Evolutionary conservation across 805 yeast genomes (phyloP), one percentile per base, ranked within the genome.

Genomic region (Metschnikowia colocasiae): DNA sequence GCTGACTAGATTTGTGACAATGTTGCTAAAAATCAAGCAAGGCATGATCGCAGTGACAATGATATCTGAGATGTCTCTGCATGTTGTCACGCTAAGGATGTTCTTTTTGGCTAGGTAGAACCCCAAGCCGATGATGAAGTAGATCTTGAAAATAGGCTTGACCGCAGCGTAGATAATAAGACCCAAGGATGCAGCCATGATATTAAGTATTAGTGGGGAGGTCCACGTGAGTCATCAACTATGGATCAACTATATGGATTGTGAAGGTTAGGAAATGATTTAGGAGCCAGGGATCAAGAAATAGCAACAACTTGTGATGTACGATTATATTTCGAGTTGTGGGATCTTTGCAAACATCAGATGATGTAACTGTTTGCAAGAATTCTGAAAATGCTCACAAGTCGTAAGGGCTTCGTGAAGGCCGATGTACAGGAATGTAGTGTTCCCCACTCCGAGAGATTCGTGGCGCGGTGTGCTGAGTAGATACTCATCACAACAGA

Each of bases 131-230:
- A 86, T 77, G 59, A 86, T 83, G 54, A 85, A 67, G 58, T 87
- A 85, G 54, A 88, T 85, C 64, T 89, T 89, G 65, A 87, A 75
- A 48, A 88, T 83, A n/a, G 96, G 96, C 69, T 87, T 88, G 47
- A 85, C 83, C 0, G 95, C 80, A 20, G 87, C 76, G 67, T 85
- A 88, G 5, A 89, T 83, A 31, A 87, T 80, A 33, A 75, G 73
- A 15, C 94, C 92, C 23, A 76, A 48, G n/a, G 56, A 22, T 4
- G 49, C 57, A 9, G 50, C 18, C 57, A 54, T 54, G 31, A 16
- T 34, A 33, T 5, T 13, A 38, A 18, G 7, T 18, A 22, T 39
- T 30, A 39, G 42, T 27, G 27, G 6, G 16, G 18, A 4, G 8
- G 25, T 13, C n/a, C 33, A 29, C 20, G 19, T 13, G 12, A 26